Evolutionary conservation across 305 asterid genomes (phyloP).

Genomic region (Striga hermonthica): DNA sequence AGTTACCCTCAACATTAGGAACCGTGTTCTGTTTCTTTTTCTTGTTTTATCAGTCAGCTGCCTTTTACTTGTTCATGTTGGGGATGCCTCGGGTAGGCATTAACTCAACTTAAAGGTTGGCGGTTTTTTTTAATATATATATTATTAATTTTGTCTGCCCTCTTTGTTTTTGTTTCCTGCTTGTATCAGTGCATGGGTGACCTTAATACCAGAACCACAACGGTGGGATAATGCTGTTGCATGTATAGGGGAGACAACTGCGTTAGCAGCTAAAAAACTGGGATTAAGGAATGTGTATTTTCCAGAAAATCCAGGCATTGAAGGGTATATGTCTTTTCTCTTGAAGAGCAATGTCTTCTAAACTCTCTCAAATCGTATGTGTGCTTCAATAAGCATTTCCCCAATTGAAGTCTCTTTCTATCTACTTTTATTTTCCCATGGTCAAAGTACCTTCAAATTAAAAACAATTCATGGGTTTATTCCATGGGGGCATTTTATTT

Average conservation of each 20-base stretch:
- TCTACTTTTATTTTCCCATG: too few relatives aligned
- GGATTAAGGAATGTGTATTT: conserved; percentile 70
- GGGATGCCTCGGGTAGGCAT: conserved; percentile 3
- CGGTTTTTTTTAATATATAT: too few relatives aligned
- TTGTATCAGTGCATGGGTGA: conserved; percentile 70
- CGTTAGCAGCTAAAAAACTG: conserved; percentile 64
- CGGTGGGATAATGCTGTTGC: conserved; percentile 80
- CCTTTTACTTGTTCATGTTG: not conserved
- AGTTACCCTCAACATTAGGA: not conserved
- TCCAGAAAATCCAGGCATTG: conserved; percentile 83
- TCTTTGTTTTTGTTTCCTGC: conserved; percentile 10
- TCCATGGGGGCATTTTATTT: too few relatives aligned
- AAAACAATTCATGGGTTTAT: too few relatives aligned
- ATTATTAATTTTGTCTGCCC: conserved; percentile 2
- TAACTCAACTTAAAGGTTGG: too few relatives aligned
- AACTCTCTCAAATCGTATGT: too few relatives aligned
- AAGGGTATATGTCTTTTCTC: conserved; percentile 50
- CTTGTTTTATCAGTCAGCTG: not conserved
- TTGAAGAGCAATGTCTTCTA: not conserved
- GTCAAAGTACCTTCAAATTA: too few relatives aligned
- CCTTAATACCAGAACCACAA: conserved; percentile 53
- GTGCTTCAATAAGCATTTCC: too few relatives aligned
- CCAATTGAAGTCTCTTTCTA: too few relatives aligned
- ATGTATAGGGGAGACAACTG: conserved; percentile 97
- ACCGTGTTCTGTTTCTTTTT: too few relatives aligned